Percentiles rank a stretch among this genome's conserved stretches.
Conservation (phyloP, 2,329 filamentous ascomycete species). For the Fusarium heterosporum region DNA sequence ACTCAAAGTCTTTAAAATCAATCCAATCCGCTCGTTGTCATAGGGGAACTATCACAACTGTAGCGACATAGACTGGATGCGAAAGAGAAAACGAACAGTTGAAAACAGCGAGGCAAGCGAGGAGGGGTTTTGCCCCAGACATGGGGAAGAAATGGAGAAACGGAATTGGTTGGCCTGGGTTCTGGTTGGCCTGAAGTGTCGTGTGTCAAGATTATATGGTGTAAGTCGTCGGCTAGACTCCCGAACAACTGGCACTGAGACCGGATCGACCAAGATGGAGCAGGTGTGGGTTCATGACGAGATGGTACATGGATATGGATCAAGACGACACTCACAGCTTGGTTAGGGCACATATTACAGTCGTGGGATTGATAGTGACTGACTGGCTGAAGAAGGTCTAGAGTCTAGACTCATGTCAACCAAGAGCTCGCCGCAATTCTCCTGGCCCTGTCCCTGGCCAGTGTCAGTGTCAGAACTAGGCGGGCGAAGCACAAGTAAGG, state of each 20-base stretch:
- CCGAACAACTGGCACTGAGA: constrained; percentile 44
- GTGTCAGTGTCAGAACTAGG: constrained; percentile 4
- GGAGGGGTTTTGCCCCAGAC: constrained; percentile 34
- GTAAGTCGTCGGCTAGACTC: constrained; percentile 31
- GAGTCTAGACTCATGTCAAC: constrained; percentile 17
- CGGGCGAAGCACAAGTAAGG: constrained; percentile 18
- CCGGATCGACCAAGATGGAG: constrained; percentile 37
- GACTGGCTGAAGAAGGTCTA: constrained; percentile 9
- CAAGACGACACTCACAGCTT: background rate
- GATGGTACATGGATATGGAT: constrained; percentile 20
- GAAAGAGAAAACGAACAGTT: constrained; percentile 14
- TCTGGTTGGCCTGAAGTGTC: constrained; percentile 3
- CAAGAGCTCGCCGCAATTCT: constrained; percentile 1
- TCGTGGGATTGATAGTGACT: background rate
- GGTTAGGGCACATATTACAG: background rate
- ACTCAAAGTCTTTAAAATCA: background rate
- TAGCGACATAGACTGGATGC: constrained; percentile 6
- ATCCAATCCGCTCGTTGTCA: background rate
- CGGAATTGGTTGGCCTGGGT: constrained; percentile 19
- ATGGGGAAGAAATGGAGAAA: constrained; percentile 33
- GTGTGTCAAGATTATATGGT: constrained; percentile 30
- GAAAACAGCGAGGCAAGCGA: constrained; percentile 19
- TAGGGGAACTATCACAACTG: background rate
- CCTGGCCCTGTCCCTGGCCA: constrained; percentile 4
- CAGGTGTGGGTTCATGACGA: constrained; percentile 34